A percentile compares a stretch with the other conserved stretches of the same genome.
Conservation (phyloP, 768 basidiomycete genomes). For the Russula earlei region DNA sequence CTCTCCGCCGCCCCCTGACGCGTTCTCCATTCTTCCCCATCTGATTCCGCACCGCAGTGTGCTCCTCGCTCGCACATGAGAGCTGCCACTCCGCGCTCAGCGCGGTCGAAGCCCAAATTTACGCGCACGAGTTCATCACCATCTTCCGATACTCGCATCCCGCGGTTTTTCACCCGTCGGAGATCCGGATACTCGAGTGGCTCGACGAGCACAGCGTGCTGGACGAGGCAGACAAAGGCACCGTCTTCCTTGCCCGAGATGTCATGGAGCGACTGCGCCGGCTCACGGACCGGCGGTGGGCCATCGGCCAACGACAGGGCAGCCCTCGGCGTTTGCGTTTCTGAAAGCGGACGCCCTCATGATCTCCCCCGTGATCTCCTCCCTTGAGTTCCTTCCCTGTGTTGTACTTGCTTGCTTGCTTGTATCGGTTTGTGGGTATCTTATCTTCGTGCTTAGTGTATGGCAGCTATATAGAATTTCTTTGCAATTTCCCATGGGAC, state of each 20-base stretch:
- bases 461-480: neutral
- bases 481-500: neutral
- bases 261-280: constrained; percentile 28
- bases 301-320: neutral
- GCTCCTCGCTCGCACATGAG: constrained; percentile 9
- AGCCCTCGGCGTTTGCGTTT: neutral
- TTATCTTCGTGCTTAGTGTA: neutral
- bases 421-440: constrained; percentile 2
- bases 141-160: constrained; percentile 32
- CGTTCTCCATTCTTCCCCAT: neutral
- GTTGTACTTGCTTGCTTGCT: neutral
- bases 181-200: constrained; percentile 29
- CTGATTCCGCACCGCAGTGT: neutral
- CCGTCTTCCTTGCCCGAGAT: constrained; percentile 29
- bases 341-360: neutral
- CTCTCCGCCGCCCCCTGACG: neutral
- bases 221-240: constrained; percentile 29
- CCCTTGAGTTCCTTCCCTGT: neutral
- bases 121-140: constrained; percentile 33
- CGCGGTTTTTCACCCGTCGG: constrained; percentile 28
- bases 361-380: too few relatives aligned
- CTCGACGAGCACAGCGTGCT: constrained; percentile 25
- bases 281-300: constrained; percentile 21
- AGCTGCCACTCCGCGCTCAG: constrained; percentile 25
- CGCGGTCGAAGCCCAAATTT: constrained; percentile 27